These are phyloP conservation scores for Sporothrix dimorphospora DNA, from an alignment of 2,329 filamentous ascomycete genomes.

Conservation along the genomic window DNA sequence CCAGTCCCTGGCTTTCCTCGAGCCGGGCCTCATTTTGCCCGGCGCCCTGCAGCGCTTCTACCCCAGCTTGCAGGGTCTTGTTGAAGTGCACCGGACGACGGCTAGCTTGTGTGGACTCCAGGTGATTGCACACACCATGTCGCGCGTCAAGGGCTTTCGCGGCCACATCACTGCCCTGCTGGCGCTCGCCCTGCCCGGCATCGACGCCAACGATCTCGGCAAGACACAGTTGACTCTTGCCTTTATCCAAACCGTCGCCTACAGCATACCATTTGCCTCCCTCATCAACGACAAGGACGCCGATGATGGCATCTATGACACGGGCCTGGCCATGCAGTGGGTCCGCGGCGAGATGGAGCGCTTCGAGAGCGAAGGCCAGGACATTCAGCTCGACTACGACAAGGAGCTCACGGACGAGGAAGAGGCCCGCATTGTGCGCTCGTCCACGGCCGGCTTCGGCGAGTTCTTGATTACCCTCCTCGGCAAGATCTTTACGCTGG, in stretches of 20 bases:
- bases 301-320: constrained; percentile 69
- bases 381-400: constrained; percentile 83
- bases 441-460: constrained; percentile 89
- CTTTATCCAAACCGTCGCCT: constrained; percentile 93
- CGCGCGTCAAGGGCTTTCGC: constrained; percentile 90
- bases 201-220: constrained; percentile 95
- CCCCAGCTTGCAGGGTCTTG: constrained; percentile 91
- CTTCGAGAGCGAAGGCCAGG: constrained; percentile 85
- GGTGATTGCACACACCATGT: constrained; percentile 88
- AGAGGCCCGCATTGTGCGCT: constrained; percentile 84
- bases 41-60: constrained; percentile 96
- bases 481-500: constrained; percentile 89
- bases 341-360: constrained; percentile 92
- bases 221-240: constrained; percentile 94
- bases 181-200: constrained; percentile 90
- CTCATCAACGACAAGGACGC: constrained; percentile 69
- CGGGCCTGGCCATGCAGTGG: constrained; percentile 84
- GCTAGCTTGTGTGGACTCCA: constrained; percentile 91
- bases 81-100: constrained; percentile 94
- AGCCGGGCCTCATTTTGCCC: constrained; percentile 88
- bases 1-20: constrained; percentile 85
- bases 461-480: constrained; percentile 91
- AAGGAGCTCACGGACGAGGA: constrained; percentile 81
- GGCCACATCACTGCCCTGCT: constrained; percentile 94
- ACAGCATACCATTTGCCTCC: constrained; percentile 91